Evolutionary conservation across 805 yeast genomes (phyloP), one percentile per base, ranked within the genome.

Genomic region (Saccharomyces paradoxus): DNA sequence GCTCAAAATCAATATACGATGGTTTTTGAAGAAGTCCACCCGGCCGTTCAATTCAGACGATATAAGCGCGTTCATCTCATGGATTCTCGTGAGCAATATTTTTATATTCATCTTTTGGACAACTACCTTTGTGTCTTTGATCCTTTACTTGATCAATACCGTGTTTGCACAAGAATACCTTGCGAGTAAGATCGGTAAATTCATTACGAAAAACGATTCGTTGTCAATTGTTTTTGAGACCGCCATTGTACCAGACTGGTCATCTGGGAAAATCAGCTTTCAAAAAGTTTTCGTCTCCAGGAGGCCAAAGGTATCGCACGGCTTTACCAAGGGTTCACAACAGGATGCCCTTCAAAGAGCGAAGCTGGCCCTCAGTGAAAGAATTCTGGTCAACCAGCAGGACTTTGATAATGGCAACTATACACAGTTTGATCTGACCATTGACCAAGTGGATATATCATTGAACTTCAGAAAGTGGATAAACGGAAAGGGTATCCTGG

Each of bases 221-320:
- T 71, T 91, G 58, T 81, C 86, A 0, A 96, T 94, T 8, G 83
- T 88, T 0, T 94, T 94, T 64, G 98, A 92, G 67, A 85, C 82
- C 67, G 99, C 98, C 1, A 87, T 92, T 55, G 95, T 90, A 5
- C 97, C 97, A 0, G 89, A 88, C 54, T 91, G 97, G 97, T 78
- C 84, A 46, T 89, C 86, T 59, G 95, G 97, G 1, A 86, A 82
- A 58, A 88, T 94, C 53, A 81, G 85, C 48, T 86, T 94, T 69
- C 81, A 84, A 56, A 88, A 89, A 62, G 95, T 96, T 52, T 85
- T 85, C 67, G 90, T 91, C 0, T 86, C 95, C 51, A 78, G 87
- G 59, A 76, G 98, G 56, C 99, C 99, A 0, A 70, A 67, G 32
- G 65, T 72, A 30, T 65, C 76, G 28, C 71, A 71, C 55, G 71